A percentile compares a stretch with the other conserved stretches of the same genome.
Conservation (phyloP, 805 yeast genomes). For the Lachancea waltii region DNA sequence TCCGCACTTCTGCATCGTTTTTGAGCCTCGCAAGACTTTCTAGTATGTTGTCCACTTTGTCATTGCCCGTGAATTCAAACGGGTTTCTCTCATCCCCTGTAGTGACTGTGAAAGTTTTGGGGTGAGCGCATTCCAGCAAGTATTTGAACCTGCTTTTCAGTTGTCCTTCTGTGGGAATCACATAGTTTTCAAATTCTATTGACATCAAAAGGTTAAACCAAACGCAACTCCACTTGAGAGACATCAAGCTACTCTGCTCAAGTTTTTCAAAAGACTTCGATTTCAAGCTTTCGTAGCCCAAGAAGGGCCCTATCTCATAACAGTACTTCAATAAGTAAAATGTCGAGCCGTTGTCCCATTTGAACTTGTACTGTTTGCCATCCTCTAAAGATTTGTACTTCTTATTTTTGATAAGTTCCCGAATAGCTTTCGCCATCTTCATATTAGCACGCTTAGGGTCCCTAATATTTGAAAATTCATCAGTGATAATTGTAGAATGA, state of each 20-base stretch:
- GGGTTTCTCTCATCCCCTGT: conserved; percentile 2
- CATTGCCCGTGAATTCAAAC: neutral
- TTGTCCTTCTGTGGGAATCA: conserved; percentile 2
- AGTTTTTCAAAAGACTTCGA: neutral
- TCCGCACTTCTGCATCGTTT: conserved; percentile 1
- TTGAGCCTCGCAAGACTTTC: conserved; percentile 1
- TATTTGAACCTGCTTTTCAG: conserved; percentile 2
- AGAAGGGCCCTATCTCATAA: conserved; percentile 2
- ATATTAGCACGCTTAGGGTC: neutral
- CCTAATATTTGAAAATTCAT: conserved; percentile 2
- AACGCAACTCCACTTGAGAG: conserved; percentile 5
- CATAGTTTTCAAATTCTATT: conserved; percentile 1
- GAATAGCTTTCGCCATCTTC: conserved; percentile 1
- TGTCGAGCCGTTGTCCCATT: conserved; percentile 2
- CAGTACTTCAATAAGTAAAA: conserved; percentile 2
- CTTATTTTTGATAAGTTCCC: neutral
- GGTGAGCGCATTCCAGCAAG: conserved; percentile 1
- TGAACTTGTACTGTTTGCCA: conserved; percentile 1
- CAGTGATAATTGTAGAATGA: conserved; percentile 1
- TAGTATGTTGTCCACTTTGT: neutral
- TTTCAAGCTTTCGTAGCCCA: conserved; percentile 1
- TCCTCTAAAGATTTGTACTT: conserved; percentile 2
- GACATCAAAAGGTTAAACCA: conserved; percentile 4
- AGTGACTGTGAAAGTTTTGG: conserved; percentile 1
- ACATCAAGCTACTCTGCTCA: conserved; percentile 1